Base-by-base conservation (phyloP, 2,329 filamentous ascomycete genomes). In the Paecilomyces sp. region DNA sequence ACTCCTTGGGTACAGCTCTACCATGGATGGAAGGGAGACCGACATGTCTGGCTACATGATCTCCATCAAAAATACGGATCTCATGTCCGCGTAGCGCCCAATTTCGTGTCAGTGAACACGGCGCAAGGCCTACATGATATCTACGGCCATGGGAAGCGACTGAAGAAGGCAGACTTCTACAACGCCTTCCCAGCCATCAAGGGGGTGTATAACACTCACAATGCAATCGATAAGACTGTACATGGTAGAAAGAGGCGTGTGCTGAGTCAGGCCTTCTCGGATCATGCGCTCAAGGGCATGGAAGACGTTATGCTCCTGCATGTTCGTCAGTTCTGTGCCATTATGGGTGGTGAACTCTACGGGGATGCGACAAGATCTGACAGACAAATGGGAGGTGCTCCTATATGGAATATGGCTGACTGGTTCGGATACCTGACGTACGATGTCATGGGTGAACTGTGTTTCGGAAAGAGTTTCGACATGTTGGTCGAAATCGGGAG, bases 41-140 rank as follows among this genome's bases (percentile, higher is more conserved):
- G 89, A 1, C 89, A 92, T 69, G 81, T 92, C 18, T 85, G 89
- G 68, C 87, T 91, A 67, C 86, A 86, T 77, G 80, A 82, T 31
- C 79, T 88, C 65, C 91, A 95, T 72, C 77, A 87, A 65, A 81
- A 82, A 69, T 92, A 95, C 68, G 89, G 89, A 4, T 67, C 62
- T 15, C 68, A 85, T 56, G 88, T 93, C n/a, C 88, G 91, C 30
- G 90, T 88, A 64, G 89, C 88, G 0, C 91, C 91, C 53, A 91
- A 91, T 73, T 85, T 84, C 61, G 77, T 96, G 51, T 90, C 87
- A 0, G 85, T 95, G 77, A 93, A 94, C 79, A 87, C 85, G 58
- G 83, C 83, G 62, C 82, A 82, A 7, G 88, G 88, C 3, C 63
- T 74, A 4, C 69, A 72, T 59, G 74, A 76, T 54, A 77, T 77